Base-by-base conservation (phyloP, 1,284 basidiomycete genomes). In the Inonotus hispidus region DNA sequence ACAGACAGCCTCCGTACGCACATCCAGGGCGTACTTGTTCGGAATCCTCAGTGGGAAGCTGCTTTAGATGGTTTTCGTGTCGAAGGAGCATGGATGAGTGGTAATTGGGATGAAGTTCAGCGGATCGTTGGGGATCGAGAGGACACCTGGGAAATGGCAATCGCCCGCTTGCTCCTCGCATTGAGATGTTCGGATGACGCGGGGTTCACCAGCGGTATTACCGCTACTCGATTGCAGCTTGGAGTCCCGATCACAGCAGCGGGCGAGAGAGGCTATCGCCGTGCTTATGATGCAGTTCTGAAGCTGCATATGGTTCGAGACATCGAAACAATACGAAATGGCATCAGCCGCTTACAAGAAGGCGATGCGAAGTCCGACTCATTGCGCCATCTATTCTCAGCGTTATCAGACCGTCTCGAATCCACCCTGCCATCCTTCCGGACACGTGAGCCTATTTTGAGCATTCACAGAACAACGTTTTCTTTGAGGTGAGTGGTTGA, bases 11-110 rank as follows among this genome's bases (percentile, higher is more conserved):
- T 99, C 64, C 86, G 94, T 38, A 99, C 96, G 0, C 97, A 99
- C 71, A 95, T 99, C 27, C 85, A 87, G 60, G 97, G 97, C 19
- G 88, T 98, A 4, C 79, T 99, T 27, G 92, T 88, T 62, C 86
- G 84, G 11, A 85, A 94, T 70, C 92, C 94, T 0, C 83, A 88
- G 54, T 99, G 96, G 96, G 82, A 90, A 60, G 70, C 79, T 1
- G 79, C 84, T 3, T 77, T 99, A 1, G 85, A 89, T 7, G 87
- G 89, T 0, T 98, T 93, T 71, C 89, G 93, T 66, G 87, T 93
- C 13, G 96, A 99, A 75, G 93, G 95, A 60, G 92, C 93, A 1
- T 96, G 95, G 86, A 96, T 96, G 79, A 88, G 94, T 21, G 92
- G 94, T 7, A 93, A 96, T 66, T 98, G 96, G 95, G 80, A 84